Evolutionary conservation across 805 yeast genomes (phyloP).

Genomic region (Candida maltosa): DNA sequence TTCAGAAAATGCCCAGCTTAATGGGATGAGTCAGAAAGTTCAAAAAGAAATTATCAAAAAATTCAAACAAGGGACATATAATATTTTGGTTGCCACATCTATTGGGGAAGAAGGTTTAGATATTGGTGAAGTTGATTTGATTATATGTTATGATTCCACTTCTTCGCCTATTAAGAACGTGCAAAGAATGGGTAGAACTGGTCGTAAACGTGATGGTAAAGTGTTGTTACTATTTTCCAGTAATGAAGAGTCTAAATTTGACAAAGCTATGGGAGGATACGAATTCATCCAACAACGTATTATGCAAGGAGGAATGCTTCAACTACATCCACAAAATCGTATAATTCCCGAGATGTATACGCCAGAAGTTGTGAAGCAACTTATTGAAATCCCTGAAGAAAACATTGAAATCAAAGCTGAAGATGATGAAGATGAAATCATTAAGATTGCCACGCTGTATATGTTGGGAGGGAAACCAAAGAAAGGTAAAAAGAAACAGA

Average conservation of each 20-base stretch:
- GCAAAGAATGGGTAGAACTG: conserved; percentile 98
- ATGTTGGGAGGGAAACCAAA: conserved; percentile 37
- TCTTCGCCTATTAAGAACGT: conserved; percentile 89
- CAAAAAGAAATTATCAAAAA: conserved; percentile 76
- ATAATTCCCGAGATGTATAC: conserved; percentile 57
- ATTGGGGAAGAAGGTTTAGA: conserved; percentile 99
- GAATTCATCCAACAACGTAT: conserved; percentile 71
- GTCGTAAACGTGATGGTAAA: conserved; percentile 87
- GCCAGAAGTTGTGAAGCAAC: conserved; percentile 56
- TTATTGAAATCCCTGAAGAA: conserved; percentile 69
- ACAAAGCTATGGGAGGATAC: conserved; percentile 82
- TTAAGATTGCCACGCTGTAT: conserved; percentile 62
- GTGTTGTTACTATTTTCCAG: conserved; percentile 73
- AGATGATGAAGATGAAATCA: conserved; percentile 63
- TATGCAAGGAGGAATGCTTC: conserved; percentile 42
- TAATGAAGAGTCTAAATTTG: conserved; percentile 75
- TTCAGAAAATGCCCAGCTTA: conserved; percentile 71
- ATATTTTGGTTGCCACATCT: conserved; percentile 89
- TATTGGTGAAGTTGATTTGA: conserved; percentile 95
- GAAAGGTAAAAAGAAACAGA: conserved; percentile 11
- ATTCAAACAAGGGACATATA: conserved; percentile 70
- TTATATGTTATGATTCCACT: conserved; percentile 89
- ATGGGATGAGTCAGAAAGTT: conserved; percentile 87
- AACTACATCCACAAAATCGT: conserved; percentile 51
- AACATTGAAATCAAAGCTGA: conserved; percentile 54